Conservation (phyloP, 1,139 yeast species). For the Debaryomyces subglobosus region DNA sequence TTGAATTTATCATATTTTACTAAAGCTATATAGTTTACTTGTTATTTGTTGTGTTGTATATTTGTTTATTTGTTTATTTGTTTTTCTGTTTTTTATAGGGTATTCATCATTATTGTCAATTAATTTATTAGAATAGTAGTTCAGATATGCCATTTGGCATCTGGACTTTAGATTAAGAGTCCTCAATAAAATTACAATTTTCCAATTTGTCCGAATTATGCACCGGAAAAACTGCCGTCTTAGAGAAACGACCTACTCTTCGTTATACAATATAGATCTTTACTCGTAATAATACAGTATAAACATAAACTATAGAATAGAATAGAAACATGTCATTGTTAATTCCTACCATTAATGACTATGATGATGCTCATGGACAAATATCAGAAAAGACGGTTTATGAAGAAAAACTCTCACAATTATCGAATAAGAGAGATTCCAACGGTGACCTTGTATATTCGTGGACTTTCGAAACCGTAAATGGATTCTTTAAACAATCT, state of each 20-base stretch:
- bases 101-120: constrained; percentile 5
- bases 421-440: constrained; percentile 17
- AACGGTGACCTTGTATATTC: constrained; percentile 23
- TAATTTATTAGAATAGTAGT: neutral
- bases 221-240: neutral
- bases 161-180: neutral
- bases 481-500: constrained; percentile 59
- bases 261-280: neutral
- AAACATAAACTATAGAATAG: neutral
- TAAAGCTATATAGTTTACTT: constrained; percentile 2
- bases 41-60: constrained; percentile 3
- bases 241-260: neutral
- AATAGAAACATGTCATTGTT: constrained; percentile 29
- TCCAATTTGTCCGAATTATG: constrained; percentile 1
- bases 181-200: neutral
- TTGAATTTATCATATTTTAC: neutral
- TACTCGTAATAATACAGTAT: no score
- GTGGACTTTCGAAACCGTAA: constrained; percentile 54
- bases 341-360: constrained; percentile 38
- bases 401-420: constrained; percentile 10
- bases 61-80: constrained; percentile 1
- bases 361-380: constrained; percentile 39
- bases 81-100: constrained; percentile 6
- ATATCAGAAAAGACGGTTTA: constrained; percentile 15
- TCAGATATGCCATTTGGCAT: neutral